Evolutionary conservation across 1,139 yeast species (phyloP).

Genomic region (Yamadazyma aaseri): DNA sequence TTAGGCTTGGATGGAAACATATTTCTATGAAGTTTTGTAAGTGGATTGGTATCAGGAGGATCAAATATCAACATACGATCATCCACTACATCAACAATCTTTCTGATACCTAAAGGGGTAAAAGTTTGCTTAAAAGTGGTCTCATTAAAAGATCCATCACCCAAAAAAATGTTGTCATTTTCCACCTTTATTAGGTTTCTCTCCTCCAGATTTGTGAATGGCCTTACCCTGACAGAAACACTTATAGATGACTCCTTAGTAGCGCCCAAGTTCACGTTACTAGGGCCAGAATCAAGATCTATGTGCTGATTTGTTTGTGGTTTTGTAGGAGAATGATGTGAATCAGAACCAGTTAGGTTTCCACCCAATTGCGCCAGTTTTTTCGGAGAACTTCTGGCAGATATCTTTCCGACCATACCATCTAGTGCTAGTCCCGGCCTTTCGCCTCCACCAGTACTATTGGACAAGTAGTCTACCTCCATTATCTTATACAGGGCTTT

Average conservation of each 20-base stretch:
- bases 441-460: no score
- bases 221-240: slow-evolving; percentile 83
- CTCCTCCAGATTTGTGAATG: slow-evolving; percentile 65
- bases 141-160: slow-evolving; percentile 52
- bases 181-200: slow-evolving; percentile 40
- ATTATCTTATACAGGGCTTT: no score
- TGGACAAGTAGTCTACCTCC: no score
- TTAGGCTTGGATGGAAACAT: slow-evolving; percentile 45
- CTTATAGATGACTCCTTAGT: slow-evolving; percentile 20
- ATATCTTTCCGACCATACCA: no score
- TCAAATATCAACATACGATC: slow-evolving; percentile 88
- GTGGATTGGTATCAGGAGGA: slow-evolving; percentile 76
- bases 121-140: slow-evolving; percentile 8
- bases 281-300: no score
- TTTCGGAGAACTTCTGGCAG: no score
- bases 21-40: slow-evolving; percentile 57
- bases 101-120: slow-evolving; percentile 58
- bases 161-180: slow-evolving; percentile 44
- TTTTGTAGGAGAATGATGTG: no score
- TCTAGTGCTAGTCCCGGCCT: no score
- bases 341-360: no score
- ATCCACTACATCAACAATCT: slow-evolving; percentile 79
- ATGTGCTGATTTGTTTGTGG: no score
- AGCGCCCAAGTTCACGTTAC: no score
- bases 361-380: no score